Percentiles rank a stretch among this genome's conserved stretches.
Conservation (phyloP, 116 monocot species). For the Iris pallida region DNA sequence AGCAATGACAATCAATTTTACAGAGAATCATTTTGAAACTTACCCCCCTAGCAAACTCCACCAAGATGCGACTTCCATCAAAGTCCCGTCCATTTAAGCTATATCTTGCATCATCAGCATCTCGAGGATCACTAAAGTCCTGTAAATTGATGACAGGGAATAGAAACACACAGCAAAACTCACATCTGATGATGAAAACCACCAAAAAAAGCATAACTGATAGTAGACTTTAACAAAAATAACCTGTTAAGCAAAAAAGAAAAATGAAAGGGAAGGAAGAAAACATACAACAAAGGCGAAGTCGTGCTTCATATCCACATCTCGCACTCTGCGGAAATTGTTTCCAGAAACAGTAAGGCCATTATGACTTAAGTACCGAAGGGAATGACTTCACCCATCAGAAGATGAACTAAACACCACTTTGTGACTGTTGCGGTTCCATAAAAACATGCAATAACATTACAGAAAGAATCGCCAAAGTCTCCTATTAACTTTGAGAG, state of each 20-base stretch:
- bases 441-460: slow-evolving; percentile 67
- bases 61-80: slow-evolving; percentile 74
- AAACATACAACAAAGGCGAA: slow-evolving; percentile 91
- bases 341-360: slow-evolving; percentile 95
- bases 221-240: not conserved
- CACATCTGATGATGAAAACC: not conserved
- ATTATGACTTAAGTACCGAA: slow-evolving; percentile 50
- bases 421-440: slow-evolving; percentile 63
- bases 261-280: not conserved
- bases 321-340: slow-evolving; percentile 98
- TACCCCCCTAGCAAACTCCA: slow-evolving; percentile 88
- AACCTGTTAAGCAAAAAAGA: not conserved
- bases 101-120: slow-evolving; percentile 92
- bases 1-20: too few species aligned
- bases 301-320: slow-evolving; percentile 99
- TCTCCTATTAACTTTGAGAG: slow-evolving; percentile 44
- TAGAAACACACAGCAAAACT: not conserved
- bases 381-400: slow-evolving; percentile 52
- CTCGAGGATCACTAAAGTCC: slow-evolving; percentile 80
- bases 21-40: slow-evolving; percentile 1
- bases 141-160: slow-evolving; percentile 2
- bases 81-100: slow-evolving; percentile 69
- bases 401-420: slow-evolving; percentile 80
- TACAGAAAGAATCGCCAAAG: slow-evolving; percentile 97
- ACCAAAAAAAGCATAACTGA: not conserved